Conservation (phyloP, 345 rosid genomes). For the Euphorbia tirucalli region DNA sequence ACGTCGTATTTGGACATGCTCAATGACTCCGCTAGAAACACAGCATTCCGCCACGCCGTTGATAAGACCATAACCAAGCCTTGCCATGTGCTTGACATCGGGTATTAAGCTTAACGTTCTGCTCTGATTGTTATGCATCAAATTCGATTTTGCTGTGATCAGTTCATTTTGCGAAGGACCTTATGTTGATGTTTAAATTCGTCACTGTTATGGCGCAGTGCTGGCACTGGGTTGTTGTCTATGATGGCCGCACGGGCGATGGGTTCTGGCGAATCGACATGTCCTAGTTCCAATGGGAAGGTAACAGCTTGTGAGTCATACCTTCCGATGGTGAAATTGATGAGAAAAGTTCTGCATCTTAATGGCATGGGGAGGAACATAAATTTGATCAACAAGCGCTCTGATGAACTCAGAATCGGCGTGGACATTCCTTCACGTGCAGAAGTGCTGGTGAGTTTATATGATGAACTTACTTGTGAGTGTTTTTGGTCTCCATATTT, state of each 20-base stretch:
- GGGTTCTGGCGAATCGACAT: conserved; percentile 26
- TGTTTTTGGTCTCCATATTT: not conserved
- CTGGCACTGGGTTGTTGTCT: conserved; percentile 92
- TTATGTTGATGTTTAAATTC: not conserved
- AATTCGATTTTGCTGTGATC: not conserved
- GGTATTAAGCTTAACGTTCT: conserved; percentile 37
- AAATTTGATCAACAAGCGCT: conserved; percentile 65
- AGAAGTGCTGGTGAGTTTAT: conserved; percentile 65
- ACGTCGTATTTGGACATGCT: conserved; percentile 80
- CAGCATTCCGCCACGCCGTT: conserved; percentile 53
- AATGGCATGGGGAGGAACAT: conserved; percentile 62
- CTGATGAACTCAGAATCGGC: conserved; percentile 69
- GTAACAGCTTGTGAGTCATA: conserved; percentile 93
- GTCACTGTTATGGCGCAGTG: conserved; percentile 42
- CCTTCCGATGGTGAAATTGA: conserved; percentile 90
- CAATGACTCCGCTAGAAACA: conserved; percentile 57
- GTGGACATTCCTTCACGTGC: conserved; percentile 70
- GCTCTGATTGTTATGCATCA: not conserved
- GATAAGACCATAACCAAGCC: conserved; percentile 59
- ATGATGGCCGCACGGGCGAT: conserved; percentile 91
- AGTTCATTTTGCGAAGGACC: not conserved
- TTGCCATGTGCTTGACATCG: conserved; percentile 86
- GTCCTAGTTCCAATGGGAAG: conserved; percentile 24
- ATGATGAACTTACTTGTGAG: not conserved
- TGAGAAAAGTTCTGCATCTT: conserved; percentile 70